Base-by-base conservation (phyloP, 257 asterid genomes). In the Rauvolfia tetraphylla region DNA sequence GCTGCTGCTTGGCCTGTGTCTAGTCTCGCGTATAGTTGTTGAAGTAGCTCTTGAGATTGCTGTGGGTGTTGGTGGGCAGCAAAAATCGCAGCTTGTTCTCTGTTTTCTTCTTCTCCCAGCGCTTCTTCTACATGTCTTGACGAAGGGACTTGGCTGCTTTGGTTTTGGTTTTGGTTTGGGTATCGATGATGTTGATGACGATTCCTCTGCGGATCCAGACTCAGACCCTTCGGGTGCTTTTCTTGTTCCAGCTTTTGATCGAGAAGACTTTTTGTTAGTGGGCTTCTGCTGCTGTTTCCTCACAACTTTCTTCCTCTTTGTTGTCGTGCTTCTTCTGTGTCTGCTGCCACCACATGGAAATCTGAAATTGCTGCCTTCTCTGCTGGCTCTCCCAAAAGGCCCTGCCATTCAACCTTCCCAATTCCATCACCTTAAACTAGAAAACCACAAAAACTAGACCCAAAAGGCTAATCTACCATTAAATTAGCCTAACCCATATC, bases 131-230 rank as follows among this genome's bases (percentile, higher is more conserved):
- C 86, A 79, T 85, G 72, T 58, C 83, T 80, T 5, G 83, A 82
- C 58, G 79, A n/a, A 5, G 72, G 68, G 36, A 66, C 49, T 57
- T 80, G 89, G 71, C 41, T 3, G 14, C 25, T 34, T 36, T 77
- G 75, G 22, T 42, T 3, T 79, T 80, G 75, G 22, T 56, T 2
- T 79, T 81, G 76, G 68, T 76, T 61, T n/a, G 34, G 86, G 22
- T 79, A 81, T 53, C 48, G 88, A 68, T 79, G 77, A 18, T 51
- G 89, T 51, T 77, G 89, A 34, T 71, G 81, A 48, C 78, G 87
- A 75, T 87, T 86, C 88, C 83, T 87, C 69, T 84, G 96, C 85
- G 98, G 89, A 92, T 95, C 99, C 99, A 95, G 98, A 88, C 80
- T 92, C 97, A 81, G 90, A 84, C 87, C 87, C 87, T 84, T 81